Evolutionary conservation across 116 monocot species (phyloP).

Genomic region (Phalaenopsis hybrid): DNA sequence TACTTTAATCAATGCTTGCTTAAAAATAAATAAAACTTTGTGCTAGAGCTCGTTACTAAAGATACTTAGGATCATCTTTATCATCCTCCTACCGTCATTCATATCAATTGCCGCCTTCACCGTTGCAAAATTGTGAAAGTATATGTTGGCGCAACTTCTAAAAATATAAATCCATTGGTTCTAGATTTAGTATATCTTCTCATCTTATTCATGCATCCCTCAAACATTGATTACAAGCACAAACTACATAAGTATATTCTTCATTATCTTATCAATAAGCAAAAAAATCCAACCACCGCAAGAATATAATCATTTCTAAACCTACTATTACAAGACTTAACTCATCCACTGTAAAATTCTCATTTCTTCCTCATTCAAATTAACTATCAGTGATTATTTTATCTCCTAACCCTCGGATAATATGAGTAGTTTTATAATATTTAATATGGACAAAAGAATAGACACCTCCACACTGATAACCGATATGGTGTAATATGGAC

Average conservation of each 20-base stretch:
- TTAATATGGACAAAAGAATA: background rate
- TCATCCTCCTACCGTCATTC: background rate
- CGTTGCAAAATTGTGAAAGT: background rate
- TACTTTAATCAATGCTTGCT: too few species aligned
- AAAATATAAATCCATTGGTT: background rate
- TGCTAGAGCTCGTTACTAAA: too few species aligned
- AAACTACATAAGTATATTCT: background rate
- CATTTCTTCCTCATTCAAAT: background rate
- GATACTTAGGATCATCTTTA: background rate
- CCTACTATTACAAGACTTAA: background rate
- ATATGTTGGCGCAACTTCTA: background rate
- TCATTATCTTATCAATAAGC: background rate
- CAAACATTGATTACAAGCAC: background rate
- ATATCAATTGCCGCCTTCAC: background rate
- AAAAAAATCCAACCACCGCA: background rate
- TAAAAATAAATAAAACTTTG: too few species aligned
- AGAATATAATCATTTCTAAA: background rate
- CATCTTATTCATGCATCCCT: background rate
- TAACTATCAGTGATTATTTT: background rate
- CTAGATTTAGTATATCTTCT: background rate
- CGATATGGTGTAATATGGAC: background rate
- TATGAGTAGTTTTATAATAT: too few species aligned
- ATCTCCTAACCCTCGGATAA: background rate
- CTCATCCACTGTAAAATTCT: background rate
- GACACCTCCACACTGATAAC: background rate